A percentile compares a stretch with the other conserved stretches of the same genome.
These are phyloP conservation scores for Stemphylium beticola DNA, from an alignment of 2,329 filamentous ascomycete genomes.

Conservation along the genomic window DNA sequence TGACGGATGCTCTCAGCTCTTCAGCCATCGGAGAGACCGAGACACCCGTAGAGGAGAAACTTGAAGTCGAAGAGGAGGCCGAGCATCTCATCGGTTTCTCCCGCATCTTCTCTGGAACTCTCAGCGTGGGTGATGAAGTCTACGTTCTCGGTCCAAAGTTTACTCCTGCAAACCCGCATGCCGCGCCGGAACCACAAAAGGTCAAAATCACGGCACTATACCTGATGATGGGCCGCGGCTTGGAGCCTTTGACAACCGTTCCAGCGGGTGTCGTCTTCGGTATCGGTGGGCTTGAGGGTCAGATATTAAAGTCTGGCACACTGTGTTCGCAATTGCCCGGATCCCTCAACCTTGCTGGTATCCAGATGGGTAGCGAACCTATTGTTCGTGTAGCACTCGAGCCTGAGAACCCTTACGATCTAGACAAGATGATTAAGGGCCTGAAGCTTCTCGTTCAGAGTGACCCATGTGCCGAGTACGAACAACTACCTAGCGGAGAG, in stretches of 20 bases:
- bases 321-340: slow-evolving; percentile 87
- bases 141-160: slow-evolving; percentile 95
- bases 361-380: slow-evolving; percentile 79
- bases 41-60: slow-evolving; percentile 36
- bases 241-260: slow-evolving; percentile 82
- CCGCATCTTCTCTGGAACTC: slow-evolving; percentile 86
- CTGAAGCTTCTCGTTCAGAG: slow-evolving; percentile 88
- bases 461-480: slow-evolving; percentile 94
- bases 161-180: slow-evolving; percentile 77
- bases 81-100: slow-evolving; percentile 96
- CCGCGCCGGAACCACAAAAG: slow-evolving; percentile 75
- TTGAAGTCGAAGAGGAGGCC: slow-evolving; percentile 69
- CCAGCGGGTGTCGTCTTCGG: slow-evolving; percentile 96
- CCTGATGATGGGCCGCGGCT: slow-evolving; percentile 89
- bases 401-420: slow-evolving; percentile 84
- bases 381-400: slow-evolving; percentile 97
- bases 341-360: slow-evolving; percentile 86
- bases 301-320: slow-evolving; percentile 94
- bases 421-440: slow-evolving; percentile 93
- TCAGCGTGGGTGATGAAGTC: slow-evolving; percentile 87
- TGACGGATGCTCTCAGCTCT: slow-evolving; percentile 67
- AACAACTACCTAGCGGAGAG: slow-evolving; percentile 89
- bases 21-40: slow-evolving; percentile 59
- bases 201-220: slow-evolving; percentile 88
- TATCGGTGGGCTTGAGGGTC: slow-evolving; percentile 87